Evolutionary conservation across 2,329 filamentous ascomycete genomes (phyloP).

Genomic region (Talaromyces sp.): DNA sequence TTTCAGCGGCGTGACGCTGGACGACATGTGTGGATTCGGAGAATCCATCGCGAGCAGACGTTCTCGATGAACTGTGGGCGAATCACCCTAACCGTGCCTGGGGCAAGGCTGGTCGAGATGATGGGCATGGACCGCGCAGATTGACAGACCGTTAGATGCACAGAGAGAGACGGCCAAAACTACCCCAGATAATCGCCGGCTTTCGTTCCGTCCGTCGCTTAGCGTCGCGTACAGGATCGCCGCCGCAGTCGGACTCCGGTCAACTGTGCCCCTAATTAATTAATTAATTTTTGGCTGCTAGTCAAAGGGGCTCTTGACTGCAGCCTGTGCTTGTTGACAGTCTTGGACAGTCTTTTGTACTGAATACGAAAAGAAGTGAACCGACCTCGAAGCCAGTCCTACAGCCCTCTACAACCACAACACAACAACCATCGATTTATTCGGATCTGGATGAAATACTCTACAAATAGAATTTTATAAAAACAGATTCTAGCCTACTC

Average conservation of each 20-base stretch:
- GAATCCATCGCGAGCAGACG: neutral
- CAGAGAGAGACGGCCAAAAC: neutral
- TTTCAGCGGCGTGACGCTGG: constrained; percentile 24
- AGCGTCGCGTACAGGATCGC: neutral
- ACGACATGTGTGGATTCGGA: constrained; percentile 7
- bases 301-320: neutral
- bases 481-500: neutral
- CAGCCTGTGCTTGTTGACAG: neutral
- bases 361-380: no score
- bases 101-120: neutral
- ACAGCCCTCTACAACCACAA: neutral
- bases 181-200: neutral
- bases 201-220: neutral
- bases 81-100: neutral
- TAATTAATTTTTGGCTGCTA: no score
- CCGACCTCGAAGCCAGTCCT: neutral
- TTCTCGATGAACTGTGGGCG: neutral
- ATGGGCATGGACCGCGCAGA: neutral
- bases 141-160: neutral
- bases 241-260: neutral
- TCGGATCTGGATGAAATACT: neutral
- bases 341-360: neutral
- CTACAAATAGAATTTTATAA: neutral
- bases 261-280: neutral
- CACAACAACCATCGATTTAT: neutral